These are phyloP conservation scores for Aquilaria yunnanensis DNA, from an alignment of 345 rosid species.

Conservation along the genomic window DNA sequence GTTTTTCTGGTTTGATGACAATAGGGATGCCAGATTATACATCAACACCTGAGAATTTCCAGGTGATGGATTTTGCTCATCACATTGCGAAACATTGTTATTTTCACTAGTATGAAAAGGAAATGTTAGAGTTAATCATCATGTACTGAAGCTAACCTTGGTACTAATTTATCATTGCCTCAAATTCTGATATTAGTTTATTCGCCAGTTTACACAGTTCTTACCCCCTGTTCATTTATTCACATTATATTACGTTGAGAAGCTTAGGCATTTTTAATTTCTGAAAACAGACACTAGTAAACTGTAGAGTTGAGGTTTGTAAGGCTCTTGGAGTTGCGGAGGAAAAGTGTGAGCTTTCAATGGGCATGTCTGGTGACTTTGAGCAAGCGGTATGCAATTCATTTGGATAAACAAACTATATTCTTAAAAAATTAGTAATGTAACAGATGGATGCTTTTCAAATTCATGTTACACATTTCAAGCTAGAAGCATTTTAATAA, in stretches of 20 bases:
- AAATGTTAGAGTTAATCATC: neutral
- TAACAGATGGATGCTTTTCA: too few species aligned
- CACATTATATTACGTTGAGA: neutral
- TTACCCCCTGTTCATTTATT: constrained; percentile 1
- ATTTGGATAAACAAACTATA: neutral
- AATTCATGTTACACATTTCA: too few species aligned
- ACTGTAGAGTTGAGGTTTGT: constrained; percentile 73
- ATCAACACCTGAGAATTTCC: constrained; percentile 87
- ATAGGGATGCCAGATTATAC: constrained; percentile 89
- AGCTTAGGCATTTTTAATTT: constrained; percentile 4
- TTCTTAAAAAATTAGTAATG: too few species aligned
- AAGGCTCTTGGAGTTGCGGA: constrained; percentile 67
- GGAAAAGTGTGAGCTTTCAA: constrained; percentile 78
- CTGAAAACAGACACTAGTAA: constrained; percentile 46
- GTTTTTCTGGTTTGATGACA: constrained; percentile 87
- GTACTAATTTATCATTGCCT: neutral
- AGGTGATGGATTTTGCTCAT: constrained; percentile 34
- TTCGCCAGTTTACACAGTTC: neutral
- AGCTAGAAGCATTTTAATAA: too few species aligned
- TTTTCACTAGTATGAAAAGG: too few species aligned
- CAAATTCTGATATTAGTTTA: neutral
- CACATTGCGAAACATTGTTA: neutral
- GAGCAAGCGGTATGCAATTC: constrained; percentile 64
- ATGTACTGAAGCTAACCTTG: too few species aligned
- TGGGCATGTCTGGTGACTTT: constrained; percentile 96